Conservation (phyloP, 1,139 yeast genomes). For the Tardiomyces depauwii region DNA sequence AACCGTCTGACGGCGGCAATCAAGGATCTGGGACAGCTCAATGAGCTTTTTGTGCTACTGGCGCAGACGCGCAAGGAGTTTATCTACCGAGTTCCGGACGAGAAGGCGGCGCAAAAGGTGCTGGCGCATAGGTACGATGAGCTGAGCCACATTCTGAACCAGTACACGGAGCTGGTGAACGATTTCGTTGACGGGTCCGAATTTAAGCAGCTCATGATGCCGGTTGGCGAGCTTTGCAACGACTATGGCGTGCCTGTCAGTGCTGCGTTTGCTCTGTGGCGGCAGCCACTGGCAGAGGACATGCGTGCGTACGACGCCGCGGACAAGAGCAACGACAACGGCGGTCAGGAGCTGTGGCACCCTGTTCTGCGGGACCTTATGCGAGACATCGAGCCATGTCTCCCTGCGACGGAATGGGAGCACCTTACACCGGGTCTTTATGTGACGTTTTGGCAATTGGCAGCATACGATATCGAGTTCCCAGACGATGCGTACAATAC, state of each 20-base stretch:
- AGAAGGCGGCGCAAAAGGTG: slow-evolving; percentile 45
- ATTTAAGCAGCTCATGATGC: slow-evolving; percentile 31
- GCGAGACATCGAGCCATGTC: background rate
- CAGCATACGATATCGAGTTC: slow-evolving; percentile 62
- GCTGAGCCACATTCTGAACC: slow-evolving; percentile 49
- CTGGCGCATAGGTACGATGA: slow-evolving; percentile 67
- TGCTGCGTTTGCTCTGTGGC: slow-evolving; percentile 78
- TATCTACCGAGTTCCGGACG: slow-evolving; percentile 31
- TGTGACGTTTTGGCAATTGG: slow-evolving; percentile 60
- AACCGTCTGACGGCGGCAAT: slow-evolving; percentile 40
- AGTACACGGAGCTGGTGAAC: slow-evolving; percentile 48
- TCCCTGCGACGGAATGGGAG: background rate
- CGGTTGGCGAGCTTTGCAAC: slow-evolving; percentile 36
- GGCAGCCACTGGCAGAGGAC: slow-evolving; percentile 35
- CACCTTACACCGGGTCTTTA: slow-evolving; percentile 39
- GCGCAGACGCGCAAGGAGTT: slow-evolving; percentile 33
- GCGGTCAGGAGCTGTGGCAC: background rate
- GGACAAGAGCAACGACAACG: slow-evolving; percentile 10
- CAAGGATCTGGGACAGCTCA: slow-evolving; percentile 34
- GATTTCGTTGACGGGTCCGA: slow-evolving; percentile 34
- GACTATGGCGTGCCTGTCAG: slow-evolving; percentile 44
- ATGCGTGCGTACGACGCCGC: slow-evolving; percentile 29
- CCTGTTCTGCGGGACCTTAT: background rate
- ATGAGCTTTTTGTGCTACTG: slow-evolving; percentile 57
- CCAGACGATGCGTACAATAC: slow-evolving; percentile 40